Percentiles rank a stretch among this genome's conserved stretches.
Conservation (phyloP, 768 basidiomycete species). For the Russula griseocarnosa region DNA sequence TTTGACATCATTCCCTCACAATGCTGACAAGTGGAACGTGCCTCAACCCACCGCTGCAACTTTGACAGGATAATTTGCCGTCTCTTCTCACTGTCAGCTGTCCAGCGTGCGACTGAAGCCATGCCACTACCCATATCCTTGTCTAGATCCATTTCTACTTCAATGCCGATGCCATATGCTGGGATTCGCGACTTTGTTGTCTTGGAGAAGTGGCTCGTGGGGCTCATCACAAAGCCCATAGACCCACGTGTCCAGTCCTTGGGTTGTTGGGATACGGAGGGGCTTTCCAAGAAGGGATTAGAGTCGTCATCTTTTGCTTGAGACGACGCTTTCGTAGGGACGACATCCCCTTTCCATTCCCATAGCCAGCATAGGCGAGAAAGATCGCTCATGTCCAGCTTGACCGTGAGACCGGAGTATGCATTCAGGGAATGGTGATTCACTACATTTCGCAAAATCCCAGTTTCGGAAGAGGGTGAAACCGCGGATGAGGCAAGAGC, state of each 20-base stretch:
- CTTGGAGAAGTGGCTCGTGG: constrained; percentile 71
- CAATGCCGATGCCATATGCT: constrained; percentile 81
- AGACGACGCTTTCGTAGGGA: constrained; percentile 30
- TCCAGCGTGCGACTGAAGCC: constrained; percentile 88
- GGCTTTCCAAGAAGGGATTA: constrained; percentile 32
- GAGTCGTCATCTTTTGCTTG: constrained; percentile 28
- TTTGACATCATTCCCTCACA: background rate
- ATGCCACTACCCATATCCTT: constrained; percentile 78
- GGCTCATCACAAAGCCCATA: constrained; percentile 73
- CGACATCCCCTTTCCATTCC: constrained; percentile 70
- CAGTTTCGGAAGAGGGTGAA: constrained; percentile 71
- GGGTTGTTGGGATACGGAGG: constrained; percentile 33
- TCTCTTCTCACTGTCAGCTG: constrained; percentile 60
- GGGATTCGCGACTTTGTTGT: constrained; percentile 61
- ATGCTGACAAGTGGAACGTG: constrained; percentile 33
- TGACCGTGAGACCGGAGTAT: constrained; percentile 61
- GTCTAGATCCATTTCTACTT: constrained; percentile 82
- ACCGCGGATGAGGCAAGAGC: constrained; percentile 79
- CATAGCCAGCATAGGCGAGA: constrained; percentile 80
- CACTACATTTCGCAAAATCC: constrained; percentile 70
- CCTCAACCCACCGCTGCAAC: constrained; percentile 61
- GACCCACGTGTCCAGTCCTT: constrained; percentile 76
- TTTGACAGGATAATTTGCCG: constrained; percentile 55
- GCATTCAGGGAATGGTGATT: constrained; percentile 69
- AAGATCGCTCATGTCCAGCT: constrained; percentile 66